phyloP scores from a whole-genome alignment of 495 filamentous ascomycete species.

The Tuber indicum region DNA sequence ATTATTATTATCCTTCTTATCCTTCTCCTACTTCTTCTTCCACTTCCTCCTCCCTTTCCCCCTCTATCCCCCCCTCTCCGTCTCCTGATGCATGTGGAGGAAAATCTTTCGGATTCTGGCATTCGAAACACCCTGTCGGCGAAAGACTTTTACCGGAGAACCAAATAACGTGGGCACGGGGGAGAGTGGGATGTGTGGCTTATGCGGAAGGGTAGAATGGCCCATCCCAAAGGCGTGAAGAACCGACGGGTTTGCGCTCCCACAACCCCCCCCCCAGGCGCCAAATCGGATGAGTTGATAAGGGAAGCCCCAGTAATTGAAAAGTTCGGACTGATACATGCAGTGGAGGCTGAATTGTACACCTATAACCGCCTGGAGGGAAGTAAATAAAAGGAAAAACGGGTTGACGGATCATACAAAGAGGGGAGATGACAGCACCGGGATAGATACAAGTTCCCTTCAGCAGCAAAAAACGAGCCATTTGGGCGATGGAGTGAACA shows the following conservation, averaged over 20 bases:
- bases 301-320: constrained; percentile 6
- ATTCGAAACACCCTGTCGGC: constrained; percentile 17
- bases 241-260: constrained; percentile 21
- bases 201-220: constrained; percentile 10
- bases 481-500: constrained; percentile 3
- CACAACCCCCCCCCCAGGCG: constrained; percentile 11
- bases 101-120: constrained; percentile 26
- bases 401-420: constrained; percentile 21
- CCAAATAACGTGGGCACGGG: constrained; percentile 3
- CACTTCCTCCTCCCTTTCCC: not conserved
- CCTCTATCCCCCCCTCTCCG: not conserved
- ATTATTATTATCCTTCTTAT: not conserved
- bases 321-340: constrained; percentile 20
- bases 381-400: constrained; percentile 13
- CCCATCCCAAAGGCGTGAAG: constrained; percentile 12
- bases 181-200: not conserved
- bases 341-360: constrained; percentile 20
- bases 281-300: constrained; percentile 15
- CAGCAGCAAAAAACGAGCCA: constrained; percentile 5
- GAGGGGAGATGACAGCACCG: not conserved
- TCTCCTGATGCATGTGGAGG: not conserved
- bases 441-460: constrained; percentile 11
- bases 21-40: not conserved
- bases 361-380: constrained; percentile 17
- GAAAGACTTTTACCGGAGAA: constrained; percentile 3